These are phyloP conservation scores for Ceratobasidium sp. DNA, from an alignment of 1,284 basidiomycete species.

Conservation along the genomic window DNA sequence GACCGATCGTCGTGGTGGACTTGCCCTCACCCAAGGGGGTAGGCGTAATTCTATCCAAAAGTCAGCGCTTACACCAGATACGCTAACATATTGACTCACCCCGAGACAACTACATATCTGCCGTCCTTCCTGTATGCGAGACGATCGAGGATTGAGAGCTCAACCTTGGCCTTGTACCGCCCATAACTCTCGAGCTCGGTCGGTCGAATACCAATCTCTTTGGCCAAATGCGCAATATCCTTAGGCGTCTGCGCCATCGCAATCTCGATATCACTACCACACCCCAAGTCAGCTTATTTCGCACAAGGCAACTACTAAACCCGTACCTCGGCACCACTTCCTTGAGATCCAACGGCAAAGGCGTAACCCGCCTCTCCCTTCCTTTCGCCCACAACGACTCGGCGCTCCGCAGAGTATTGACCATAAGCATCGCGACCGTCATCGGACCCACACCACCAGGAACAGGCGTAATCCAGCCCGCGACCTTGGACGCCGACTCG, in stretches of 20 bases:
- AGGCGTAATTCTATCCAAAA: conserved; percentile 84
- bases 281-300: conserved; percentile 10
- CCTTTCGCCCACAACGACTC: conserved; percentile 82
- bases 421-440: conserved; percentile 99
- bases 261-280: conserved; percentile 90
- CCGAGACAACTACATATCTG: conserved; percentile 97
- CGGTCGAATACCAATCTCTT: conserved; percentile 89
- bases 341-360: conserved; percentile 82
- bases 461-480: conserved; percentile 95
- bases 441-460: conserved; percentile 99
- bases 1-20: conserved; percentile 97
- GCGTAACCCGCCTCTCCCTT: conserved; percentile 78
- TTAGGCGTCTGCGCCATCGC: conserved; percentile 96
- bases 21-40: conserved; percentile 99
- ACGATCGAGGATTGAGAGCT: conserved; percentile 89
- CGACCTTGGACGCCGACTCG: conserved; percentile 79
- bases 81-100: conserved; percentile 62
- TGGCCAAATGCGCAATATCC: conserved; percentile 84
- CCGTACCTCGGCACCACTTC: conserved; percentile 84
- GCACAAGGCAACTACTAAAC: neutral
- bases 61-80: conserved; percentile 33
- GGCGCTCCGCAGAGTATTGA: conserved; percentile 91
- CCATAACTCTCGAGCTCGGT: conserved; percentile 96
- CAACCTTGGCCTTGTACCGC: conserved; percentile 97
- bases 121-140: conserved; percentile 90